Evolutionary conservation across 257 asterid species (phyloP).

Genomic region (Nicotiana otophora): DNA sequence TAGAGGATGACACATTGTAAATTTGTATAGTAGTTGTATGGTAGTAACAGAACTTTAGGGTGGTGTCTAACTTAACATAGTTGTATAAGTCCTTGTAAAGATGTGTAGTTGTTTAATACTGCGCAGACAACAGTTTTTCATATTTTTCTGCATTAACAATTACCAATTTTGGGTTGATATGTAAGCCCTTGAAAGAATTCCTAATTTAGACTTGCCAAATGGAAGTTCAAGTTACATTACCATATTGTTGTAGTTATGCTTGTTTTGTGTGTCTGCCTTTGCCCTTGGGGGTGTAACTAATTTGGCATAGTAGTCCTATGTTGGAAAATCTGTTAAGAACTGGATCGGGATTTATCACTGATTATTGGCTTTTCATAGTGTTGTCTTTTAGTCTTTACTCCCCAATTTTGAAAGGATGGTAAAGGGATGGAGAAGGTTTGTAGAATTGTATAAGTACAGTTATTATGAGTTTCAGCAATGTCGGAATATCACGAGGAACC

Average conservation of each 20-base stretch:
- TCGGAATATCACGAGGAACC: no score
- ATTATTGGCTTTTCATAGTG: no score
- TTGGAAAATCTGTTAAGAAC: no score
- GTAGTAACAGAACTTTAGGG: background rate
- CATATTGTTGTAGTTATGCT: background rate
- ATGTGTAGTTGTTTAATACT: background rate
- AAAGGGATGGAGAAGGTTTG: no score
- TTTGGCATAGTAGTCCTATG: background rate
- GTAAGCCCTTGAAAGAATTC: background rate
- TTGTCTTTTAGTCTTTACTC: no score
- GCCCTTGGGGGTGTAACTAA: background rate
- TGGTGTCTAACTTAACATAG: background rate
- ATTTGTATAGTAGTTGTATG: background rate
- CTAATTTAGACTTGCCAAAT: background rate
- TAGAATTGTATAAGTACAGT: no score
- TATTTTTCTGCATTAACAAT: background rate
- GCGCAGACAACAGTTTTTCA: background rate
- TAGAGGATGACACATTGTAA: background rate
- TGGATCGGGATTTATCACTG: no score
- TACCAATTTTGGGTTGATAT: background rate
- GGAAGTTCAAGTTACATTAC: background rate
- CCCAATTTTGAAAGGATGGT: no score
- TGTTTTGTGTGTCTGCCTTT: background rate
- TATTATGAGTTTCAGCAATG: no score
- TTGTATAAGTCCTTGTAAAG: background rate